phyloP scores from a whole-genome alignment of 2,329 filamentous ascomycete species.

The Pseudogymnoascus sp. region DNA sequence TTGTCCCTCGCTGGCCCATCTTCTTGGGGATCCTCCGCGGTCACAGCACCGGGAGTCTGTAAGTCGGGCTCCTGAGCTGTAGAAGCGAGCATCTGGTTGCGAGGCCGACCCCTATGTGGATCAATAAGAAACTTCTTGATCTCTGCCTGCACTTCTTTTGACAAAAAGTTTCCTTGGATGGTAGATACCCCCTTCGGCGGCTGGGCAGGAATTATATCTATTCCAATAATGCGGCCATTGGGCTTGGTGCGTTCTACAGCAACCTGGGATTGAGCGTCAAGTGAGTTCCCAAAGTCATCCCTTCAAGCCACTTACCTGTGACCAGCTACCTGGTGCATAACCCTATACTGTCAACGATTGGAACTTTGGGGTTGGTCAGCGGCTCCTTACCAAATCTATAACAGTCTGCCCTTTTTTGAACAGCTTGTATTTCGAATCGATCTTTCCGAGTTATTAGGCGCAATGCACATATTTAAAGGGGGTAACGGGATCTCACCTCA shows the following conservation, averaged over 20 bases:
- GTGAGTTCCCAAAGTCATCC: not conserved
- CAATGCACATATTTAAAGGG: not conserved
- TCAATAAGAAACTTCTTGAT: slow-evolving; percentile 68
- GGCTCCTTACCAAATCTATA: slow-evolving; percentile 65
- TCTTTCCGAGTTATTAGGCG: slow-evolving; percentile 38
- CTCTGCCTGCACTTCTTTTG: slow-evolving; percentile 61
- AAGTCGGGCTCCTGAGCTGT: slow-evolving; percentile 15
- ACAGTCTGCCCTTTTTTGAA: slow-evolving; percentile 78
- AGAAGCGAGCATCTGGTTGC: slow-evolving; percentile 19
- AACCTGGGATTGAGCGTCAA: slow-evolving; percentile 46
- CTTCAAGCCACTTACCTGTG: slow-evolving; percentile 42
- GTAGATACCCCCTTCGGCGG: slow-evolving; percentile 87
- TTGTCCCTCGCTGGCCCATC: slow-evolving; percentile 26
- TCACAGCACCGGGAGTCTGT: slow-evolving; percentile 7
- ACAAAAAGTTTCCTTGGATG: slow-evolving; percentile 90
- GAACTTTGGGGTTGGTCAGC: slow-evolving; percentile 6
- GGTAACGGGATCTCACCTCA: slow-evolving; percentile 46
- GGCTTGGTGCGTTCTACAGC: slow-evolving; percentile 72
- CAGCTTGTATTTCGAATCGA: slow-evolving; percentile 72
- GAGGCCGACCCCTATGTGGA: slow-evolving; percentile 48
- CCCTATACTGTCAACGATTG: slow-evolving; percentile 39
- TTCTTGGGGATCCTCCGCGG: slow-evolving; percentile 14
- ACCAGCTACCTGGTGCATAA: slow-evolving; percentile 69
- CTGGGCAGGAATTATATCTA: slow-evolving; percentile 88
- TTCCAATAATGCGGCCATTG: slow-evolving; percentile 72